These are phyloP conservation scores for Colletotrichum tabaci DNA, from an alignment of 2,329 filamentous ascomycete species.

Conservation along the genomic window DNA sequence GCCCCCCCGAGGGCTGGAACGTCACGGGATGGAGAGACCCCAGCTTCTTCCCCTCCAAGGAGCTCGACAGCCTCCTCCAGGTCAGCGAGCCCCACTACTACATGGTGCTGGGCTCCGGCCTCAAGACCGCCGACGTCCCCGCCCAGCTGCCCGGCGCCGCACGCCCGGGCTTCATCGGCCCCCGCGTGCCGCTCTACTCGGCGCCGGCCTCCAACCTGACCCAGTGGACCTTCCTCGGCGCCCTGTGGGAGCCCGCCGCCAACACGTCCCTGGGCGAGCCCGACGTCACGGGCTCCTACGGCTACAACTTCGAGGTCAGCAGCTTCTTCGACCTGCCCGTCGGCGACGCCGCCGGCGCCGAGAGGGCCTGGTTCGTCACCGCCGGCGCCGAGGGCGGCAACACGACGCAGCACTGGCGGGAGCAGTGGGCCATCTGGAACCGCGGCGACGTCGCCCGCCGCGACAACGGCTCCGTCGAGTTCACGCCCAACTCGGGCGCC, in stretches of 20 bases:
- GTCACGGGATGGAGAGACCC: constrained; percentile 44
- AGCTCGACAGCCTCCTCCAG: constrained; percentile 36
- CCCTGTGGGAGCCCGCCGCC: constrained; percentile 42
- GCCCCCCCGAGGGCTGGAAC: constrained; percentile 42
- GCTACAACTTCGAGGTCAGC: constrained; percentile 43
- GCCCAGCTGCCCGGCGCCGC: constrained; percentile 38
- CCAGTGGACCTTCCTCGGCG: constrained; percentile 43
- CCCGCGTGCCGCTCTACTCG: constrained; percentile 41
- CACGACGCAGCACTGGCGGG: constrained; percentile 42
- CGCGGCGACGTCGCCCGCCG: constrained; percentile 39
- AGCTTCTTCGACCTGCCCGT: constrained; percentile 41
- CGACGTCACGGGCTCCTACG: constrained; percentile 41
- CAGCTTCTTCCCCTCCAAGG: constrained; percentile 39
- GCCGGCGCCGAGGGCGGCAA: constrained; percentile 41
- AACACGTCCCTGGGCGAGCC: constrained; percentile 39
- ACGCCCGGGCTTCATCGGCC: constrained; percentile 42
- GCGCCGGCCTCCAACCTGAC: constrained; percentile 40
- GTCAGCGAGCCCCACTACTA: constrained; percentile 40
- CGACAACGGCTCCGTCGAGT: constrained; percentile 42
- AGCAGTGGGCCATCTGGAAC: constrained; percentile 43
- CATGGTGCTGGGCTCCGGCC: constrained; percentile 42
- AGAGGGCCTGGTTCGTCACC: constrained; percentile 42
- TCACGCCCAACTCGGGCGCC: constrained; percentile 37
- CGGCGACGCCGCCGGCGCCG: constrained; percentile 20
- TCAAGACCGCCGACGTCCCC: constrained; percentile 41